phyloP scores from a whole-genome alignment of 2,329 filamentous ascomycete species.

The Hypoxylon sp. region DNA sequence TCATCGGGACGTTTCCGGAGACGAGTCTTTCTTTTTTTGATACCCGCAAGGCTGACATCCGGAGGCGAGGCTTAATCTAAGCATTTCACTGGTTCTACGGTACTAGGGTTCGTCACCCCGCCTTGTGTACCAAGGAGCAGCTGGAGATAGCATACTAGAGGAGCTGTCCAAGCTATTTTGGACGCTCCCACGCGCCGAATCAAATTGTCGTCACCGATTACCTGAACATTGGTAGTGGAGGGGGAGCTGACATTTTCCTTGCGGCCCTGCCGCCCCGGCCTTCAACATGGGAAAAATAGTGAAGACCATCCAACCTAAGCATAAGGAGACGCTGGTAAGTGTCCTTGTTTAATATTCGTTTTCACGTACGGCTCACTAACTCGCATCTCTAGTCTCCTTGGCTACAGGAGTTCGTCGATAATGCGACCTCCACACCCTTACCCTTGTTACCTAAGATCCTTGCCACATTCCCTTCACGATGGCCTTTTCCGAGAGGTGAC shows the following conservation, averaged over 20 bases:
- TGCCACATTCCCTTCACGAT: conserved; percentile 84
- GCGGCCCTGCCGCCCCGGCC: conserved; percentile 72
- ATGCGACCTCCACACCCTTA: conserved; percentile 77
- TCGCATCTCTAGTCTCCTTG: conserved; percentile 79
- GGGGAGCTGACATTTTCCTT: conserved; percentile 64
- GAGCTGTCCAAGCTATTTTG: conserved; percentile 52
- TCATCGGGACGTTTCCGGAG: conserved; percentile 30
- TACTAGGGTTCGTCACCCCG: conserved; percentile 30
- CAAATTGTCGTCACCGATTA: conserved; percentile 61
- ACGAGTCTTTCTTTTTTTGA: conserved; percentile 37
- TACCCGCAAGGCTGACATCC: conserved; percentile 50
- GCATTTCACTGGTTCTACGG: conserved; percentile 28
- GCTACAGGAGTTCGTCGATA: conserved; percentile 84
- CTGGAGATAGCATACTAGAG: conserved; percentile 38
- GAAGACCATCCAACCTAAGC: conserved; percentile 76
- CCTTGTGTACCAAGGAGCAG: conserved; percentile 41
- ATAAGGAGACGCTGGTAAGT: conserved; percentile 76
- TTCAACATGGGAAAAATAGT: conserved; percentile 78
- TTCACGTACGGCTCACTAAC: conserved; percentile 40
- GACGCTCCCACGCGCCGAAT: conserved; percentile 50
- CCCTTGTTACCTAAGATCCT: conserved; percentile 84
- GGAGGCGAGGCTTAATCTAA: conserved; percentile 44
- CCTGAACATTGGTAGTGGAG: conserved; percentile 67
- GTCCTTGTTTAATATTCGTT: conserved; percentile 20
- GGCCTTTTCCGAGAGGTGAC: conserved; percentile 96